Percentiles rank a stretch among this genome's conserved stretches.
Conservation (phyloP, 495 filamentous ascomycete genomes). For the Ramalina intermedia region DNA sequence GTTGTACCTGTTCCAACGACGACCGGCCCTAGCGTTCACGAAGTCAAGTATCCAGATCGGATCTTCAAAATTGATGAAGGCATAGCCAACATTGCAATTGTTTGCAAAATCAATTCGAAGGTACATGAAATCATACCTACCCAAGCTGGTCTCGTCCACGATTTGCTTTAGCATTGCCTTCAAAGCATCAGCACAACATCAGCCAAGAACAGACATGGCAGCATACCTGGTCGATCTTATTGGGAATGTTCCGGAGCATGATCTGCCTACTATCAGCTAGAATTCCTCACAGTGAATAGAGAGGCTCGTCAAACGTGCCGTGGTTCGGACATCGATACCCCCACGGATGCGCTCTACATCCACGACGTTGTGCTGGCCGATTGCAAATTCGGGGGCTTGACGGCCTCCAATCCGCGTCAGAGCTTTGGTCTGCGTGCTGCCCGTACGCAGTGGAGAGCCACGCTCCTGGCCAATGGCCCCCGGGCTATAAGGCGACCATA, state of each 20-base stretch:
- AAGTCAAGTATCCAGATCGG: conserved; percentile 36
- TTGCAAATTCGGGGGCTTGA: conserved; percentile 10
- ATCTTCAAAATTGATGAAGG: conserved; percentile 88
- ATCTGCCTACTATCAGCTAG: conserved; percentile 41
- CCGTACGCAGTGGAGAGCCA: conserved; percentile 4
- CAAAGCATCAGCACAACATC: conserved; percentile 1
- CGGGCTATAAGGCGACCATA: conserved; percentile 12
- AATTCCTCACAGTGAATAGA: not conserved
- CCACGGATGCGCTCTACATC: conserved; percentile 49
- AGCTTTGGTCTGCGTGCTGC: conserved; percentile 4
- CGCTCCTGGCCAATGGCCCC: conserved; percentile 22
- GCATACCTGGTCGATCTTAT: conserved; percentile 63
- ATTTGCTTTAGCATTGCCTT: conserved; percentile 57
- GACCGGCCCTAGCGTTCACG: conserved; percentile 52
- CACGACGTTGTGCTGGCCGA: conserved; percentile 46
- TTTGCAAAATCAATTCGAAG: conserved; percentile 84
- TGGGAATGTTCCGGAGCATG: conserved; percentile 94
- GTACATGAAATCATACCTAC: conserved; percentile 89
- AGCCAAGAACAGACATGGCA: conserved; percentile 6
- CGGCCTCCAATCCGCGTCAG: conserved; percentile 8
- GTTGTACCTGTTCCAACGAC: conserved; percentile 71
- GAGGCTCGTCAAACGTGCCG: conserved; percentile 32
- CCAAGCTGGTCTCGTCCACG: conserved; percentile 61
- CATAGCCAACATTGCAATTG: conserved; percentile 92
- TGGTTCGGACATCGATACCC: conserved; percentile 58